A percentile compares a stretch with the other conserved stretches of the same genome.
These are phyloP conservation scores for Panellus pusillus DNA, from an alignment of 768 basidiomycete species.

Conservation along the genomic window DNA sequence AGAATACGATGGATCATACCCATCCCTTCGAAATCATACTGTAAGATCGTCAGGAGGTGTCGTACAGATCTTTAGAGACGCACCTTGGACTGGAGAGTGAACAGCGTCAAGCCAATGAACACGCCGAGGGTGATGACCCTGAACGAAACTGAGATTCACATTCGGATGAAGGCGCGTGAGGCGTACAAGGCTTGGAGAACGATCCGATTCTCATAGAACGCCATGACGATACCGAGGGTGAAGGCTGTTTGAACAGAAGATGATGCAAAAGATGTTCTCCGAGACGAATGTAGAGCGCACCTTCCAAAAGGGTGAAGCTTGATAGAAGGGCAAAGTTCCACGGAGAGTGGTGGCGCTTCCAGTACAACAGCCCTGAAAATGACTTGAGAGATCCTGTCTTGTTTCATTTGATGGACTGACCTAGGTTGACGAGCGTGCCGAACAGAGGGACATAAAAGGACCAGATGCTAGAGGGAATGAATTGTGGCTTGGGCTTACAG, in stretches of 20 bases:
- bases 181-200: slow-evolving; percentile 91
- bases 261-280: not conserved
- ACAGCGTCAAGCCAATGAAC: slow-evolving; percentile 90
- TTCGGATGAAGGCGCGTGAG: too few relatives aligned
- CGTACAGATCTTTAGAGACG: slow-evolving; percentile 12
- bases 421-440: slow-evolving; percentile 77
- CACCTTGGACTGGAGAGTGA: slow-evolving; percentile 93
- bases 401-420: too few relatives aligned
- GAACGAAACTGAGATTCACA: slow-evolving; percentile 12
- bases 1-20: slow-evolving; percentile 32
- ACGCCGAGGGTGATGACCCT: slow-evolving; percentile 89
- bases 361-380: slow-evolving; percentile 60
- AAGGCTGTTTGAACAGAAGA: slow-evolving; percentile 44
- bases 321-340: slow-evolving; percentile 83
- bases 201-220: slow-evolving; percentile 68
- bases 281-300: not conserved
- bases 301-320: slow-evolving; percentile 86
- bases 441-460: slow-evolving; percentile 76
- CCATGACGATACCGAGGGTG: slow-evolving; percentile 82
- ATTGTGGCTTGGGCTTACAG: not conserved
- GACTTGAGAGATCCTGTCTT: too few relatives aligned
- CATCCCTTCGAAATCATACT: slow-evolving; percentile 95
- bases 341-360: slow-evolving; percentile 92
- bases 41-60: not conserved
- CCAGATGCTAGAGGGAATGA: slow-evolving; percentile 57